phyloP scores from a whole-genome alignment of 257 asterid genomes.

The Solanum tacnaense region DNA sequence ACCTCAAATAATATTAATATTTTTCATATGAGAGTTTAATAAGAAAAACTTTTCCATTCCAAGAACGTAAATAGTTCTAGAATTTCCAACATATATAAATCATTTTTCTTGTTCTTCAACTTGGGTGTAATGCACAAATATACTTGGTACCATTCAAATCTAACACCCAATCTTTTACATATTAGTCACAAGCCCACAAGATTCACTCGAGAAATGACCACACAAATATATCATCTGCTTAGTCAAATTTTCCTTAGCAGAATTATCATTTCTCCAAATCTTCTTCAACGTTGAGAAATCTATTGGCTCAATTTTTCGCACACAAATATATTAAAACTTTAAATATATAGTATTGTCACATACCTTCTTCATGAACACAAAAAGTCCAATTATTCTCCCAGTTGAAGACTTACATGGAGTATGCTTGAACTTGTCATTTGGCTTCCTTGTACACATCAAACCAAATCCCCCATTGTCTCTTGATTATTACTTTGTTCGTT shows the following conservation, averaged over 20 bases:
- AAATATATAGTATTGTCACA: neutral
- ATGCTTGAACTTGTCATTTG: neutral
- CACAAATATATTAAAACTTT: neutral
- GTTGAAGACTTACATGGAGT: neutral
- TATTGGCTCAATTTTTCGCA: neutral
- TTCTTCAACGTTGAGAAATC: too few species aligned
- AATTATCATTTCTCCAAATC: neutral
- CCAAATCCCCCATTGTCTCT: neutral
- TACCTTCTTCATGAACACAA: neutral
- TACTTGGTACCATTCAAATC: neutral
- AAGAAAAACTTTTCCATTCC: neutral
- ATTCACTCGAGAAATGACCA: neutral
- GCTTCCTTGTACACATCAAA: neutral
- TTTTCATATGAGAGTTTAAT: neutral
- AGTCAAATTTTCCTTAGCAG: too few species aligned
- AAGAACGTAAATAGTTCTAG: too few species aligned
- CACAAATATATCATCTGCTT: neutral
- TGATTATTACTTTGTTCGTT: neutral
- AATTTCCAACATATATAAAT: neutral
- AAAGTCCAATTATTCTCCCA: neutral
- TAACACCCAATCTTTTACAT: too few species aligned
- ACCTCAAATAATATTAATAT: neutral
- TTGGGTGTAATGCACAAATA: neutral
- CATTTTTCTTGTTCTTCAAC: neutral
- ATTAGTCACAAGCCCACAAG: neutral